These are phyloP conservation scores for Pisolithus sp. DNA, from an alignment of 768 basidiomycete genomes.

Conservation along the genomic window DNA sequence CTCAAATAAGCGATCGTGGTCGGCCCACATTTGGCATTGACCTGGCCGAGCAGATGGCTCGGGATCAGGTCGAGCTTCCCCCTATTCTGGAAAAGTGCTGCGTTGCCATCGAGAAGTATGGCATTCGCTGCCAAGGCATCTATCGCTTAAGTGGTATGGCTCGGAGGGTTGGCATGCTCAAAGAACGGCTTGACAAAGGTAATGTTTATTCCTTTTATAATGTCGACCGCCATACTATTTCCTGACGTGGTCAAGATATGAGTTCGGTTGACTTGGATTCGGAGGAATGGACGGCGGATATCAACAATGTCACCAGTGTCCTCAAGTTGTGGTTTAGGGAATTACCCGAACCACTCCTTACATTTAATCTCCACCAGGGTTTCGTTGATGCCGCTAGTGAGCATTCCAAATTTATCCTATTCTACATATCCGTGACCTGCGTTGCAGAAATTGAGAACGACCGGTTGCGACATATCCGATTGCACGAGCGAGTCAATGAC, in stretches of 20 bases:
- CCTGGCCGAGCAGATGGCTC: conserved; percentile 86
- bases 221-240: conserved; percentile 1
- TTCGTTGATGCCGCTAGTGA: conserved; percentile 94
- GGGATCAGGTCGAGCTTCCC: conserved; percentile 89
- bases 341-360: conserved; percentile 89
- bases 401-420: conserved; percentile 23
- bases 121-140: conserved; percentile 78
- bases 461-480: conserved; percentile 86
- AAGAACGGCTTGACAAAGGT: conserved; percentile 84
- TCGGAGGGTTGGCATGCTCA: conserved; percentile 77
- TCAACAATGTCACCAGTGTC: conserved; percentile 92
- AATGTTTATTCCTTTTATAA: conserved; percentile 5
- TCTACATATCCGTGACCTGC: not conserved
- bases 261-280: conserved; percentile 82
- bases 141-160: conserved; percentile 92
- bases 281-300: conserved; percentile 88
- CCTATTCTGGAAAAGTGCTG: conserved; percentile 83
- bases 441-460: conserved; percentile 83
- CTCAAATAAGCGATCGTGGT: conserved; percentile 47
- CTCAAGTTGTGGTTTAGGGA: conserved; percentile 96
- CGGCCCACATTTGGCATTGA: conserved; percentile 90
- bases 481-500: conserved; percentile 97
- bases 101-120: conserved; percentile 86
- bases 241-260: conserved; percentile 51
- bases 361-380: conserved; percentile 74